phyloP scores from a whole-genome alignment of 768 basidiomycete species.

The Lentinula boryana region DNA sequence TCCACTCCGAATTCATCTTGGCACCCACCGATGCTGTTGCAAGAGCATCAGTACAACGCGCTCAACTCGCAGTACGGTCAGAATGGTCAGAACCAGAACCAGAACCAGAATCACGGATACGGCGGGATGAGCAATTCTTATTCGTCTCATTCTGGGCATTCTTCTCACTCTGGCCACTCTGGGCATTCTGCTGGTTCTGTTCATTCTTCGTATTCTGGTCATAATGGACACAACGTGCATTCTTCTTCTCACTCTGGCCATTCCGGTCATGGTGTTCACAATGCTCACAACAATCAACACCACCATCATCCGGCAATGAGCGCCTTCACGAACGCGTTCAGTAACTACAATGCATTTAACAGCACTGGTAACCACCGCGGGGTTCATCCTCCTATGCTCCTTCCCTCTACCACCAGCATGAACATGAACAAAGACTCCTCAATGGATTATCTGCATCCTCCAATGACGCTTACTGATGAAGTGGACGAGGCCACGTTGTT shows the following conservation, averaged over 20 bases:
- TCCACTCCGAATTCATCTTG: slow-evolving; percentile 50
- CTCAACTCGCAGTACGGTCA: neutral
- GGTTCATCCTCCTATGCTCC: slow-evolving; percentile 69
- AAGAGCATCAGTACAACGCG: slow-evolving; percentile 25
- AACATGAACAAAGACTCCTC: slow-evolving; percentile 44
- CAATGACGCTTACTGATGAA: slow-evolving; percentile 58
- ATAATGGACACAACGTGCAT: too few relatives aligned
- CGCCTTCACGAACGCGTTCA: neutral
- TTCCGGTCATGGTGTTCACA: neutral
- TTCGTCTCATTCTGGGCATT: neutral
- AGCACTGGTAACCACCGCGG: slow-evolving; percentile 13
- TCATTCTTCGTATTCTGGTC: neutral
- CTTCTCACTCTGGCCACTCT: neutral
- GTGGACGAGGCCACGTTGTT: slow-evolving; percentile 57
- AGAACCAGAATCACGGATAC: neutral
- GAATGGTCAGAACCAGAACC: neutral
- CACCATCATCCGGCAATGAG: neutral
- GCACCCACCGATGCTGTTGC: slow-evolving; percentile 73
- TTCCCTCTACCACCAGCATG: slow-evolving; percentile 14
- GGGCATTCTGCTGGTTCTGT: neutral
- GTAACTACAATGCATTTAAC: neutral
- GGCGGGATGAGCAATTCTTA: too few relatives aligned
- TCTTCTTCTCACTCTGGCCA: neutral
- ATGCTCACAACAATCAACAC: slow-evolving; percentile 32
- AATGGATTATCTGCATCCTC: slow-evolving; percentile 70